These are phyloP conservation scores for Ceratobasidium sp. DNA, from an alignment of 1,284 basidiomycete genomes.

Conservation along the genomic window DNA sequence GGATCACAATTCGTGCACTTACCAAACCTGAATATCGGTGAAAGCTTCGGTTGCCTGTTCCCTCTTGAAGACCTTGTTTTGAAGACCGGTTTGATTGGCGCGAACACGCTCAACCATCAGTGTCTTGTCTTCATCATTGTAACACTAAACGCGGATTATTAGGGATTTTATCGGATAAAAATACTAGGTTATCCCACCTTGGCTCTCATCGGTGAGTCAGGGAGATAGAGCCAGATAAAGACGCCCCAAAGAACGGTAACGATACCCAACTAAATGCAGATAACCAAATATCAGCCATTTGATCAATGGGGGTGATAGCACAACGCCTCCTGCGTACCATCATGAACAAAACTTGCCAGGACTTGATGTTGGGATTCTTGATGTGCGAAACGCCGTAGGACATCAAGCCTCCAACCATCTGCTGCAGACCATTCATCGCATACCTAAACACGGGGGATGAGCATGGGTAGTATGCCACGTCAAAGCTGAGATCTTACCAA, in stretches of 20 bases:
- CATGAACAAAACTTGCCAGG: conserved; percentile 39
- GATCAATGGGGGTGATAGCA: neutral
- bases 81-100: conserved; percentile 48
- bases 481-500: conserved; percentile 10
- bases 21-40: conserved; percentile 38
- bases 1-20: neutral
- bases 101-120: conserved; percentile 49
- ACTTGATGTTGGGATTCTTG: conserved; percentile 29
- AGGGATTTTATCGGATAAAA: neutral
- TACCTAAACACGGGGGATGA: conserved; percentile 9
- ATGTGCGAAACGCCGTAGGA: conserved; percentile 38
- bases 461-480: neutral
- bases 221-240: conserved; percentile 38
- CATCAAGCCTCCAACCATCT: conserved; percentile 35
- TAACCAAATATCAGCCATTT: neutral
- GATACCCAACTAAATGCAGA: conserved; percentile 10
- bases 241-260: conserved; percentile 37
- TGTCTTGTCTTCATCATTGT: conserved; percentile 44
- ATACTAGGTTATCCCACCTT: conserved; percentile 8
- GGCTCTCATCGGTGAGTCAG: conserved; percentile 36
- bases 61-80: conserved; percentile 48
- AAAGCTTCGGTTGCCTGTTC: conserved; percentile 48
- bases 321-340: conserved; percentile 8
- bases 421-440: conserved; percentile 38
- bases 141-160: conserved; percentile 3